phyloP scores from a whole-genome alignment of 257 asterid genomes.

The Solanum sitiens region DNA sequence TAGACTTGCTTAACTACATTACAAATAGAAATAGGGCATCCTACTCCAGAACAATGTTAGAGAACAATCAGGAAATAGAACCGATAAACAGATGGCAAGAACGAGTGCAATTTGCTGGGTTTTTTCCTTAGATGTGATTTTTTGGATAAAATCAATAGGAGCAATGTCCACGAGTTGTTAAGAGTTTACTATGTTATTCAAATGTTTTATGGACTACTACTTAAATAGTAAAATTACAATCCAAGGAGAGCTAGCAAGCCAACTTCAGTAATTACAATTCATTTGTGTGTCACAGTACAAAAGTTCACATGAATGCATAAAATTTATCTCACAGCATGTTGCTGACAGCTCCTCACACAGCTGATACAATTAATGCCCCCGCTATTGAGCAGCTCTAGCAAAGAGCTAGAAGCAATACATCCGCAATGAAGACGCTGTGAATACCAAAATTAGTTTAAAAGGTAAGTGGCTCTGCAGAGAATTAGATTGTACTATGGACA shows the following conservation, averaged over 20 bases:
- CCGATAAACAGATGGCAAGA: neutral
- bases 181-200: neutral
- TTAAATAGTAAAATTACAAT: neutral
- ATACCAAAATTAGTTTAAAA: neutral
- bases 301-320: neutral
- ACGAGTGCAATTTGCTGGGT: neutral
- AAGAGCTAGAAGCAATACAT: conserved; percentile 77
- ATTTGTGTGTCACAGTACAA: neutral
- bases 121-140: neutral
- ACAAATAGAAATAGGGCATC: neutral
- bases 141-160: neutral
- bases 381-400: conserved; percentile 61
- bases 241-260: neutral
- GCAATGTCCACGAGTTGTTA: neutral
- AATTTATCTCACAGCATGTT: conserved; percentile 45
- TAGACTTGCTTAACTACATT: neutral
- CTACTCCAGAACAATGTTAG: neutral
- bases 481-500: neutral
- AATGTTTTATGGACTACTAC: neutral
- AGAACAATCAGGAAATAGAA: neutral
- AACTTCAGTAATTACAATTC: neutral
- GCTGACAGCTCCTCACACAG: conserved; percentile 45
- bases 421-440: conserved; percentile 95
- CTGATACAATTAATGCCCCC: conserved; percentile 72
- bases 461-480: neutral